Evolutionary conservation across 2,329 filamentous ascomycete genomes (phyloP), one percentile per base, ranked within the genome.

Genomic region (Diaporthe ilicicola): DNA sequence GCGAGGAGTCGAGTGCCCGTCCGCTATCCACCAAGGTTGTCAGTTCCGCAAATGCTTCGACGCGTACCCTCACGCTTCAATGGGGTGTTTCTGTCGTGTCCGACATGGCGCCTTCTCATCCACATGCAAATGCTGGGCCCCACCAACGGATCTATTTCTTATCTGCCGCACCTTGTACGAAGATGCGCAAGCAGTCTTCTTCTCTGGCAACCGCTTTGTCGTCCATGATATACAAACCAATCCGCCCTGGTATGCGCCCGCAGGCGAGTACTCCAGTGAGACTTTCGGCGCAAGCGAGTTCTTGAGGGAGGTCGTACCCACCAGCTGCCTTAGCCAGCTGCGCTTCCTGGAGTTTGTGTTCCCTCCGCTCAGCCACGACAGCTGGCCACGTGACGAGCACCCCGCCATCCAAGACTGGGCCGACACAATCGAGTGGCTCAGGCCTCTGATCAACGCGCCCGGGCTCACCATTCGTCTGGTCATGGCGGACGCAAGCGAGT

Each of bases 401-500:
- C 50, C 29, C n/a, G 46, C 27, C 51, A 48, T 67, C 2, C 53
- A 51, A 34, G 61, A 70, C 19, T 67, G 69, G 69, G 24, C n/a
- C 8, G n/a, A 56, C 17, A 71, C 69, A 12, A 17, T 71, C 19
- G 54, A 34, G 29, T 71, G 69, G 69, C 62, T 48, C 15, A 32
- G 34, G 32, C 42, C 32, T 7, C 48, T 50, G 42, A 37, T 67
- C 27, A 53, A 71, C 17, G 27, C 17, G 8, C 24, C 39, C 10
- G 69, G 51, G 1, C 69, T 70, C 10, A 66, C 53, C 24, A 9
- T 70, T 17, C 69, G 69, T 3, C 19, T 70, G 9, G 44, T 67
- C 27, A 32, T 42, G 22, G 27, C 22, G 10, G 69, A 67, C 5
- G 27, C 39, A 3, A 39, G 37, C 59, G 59, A 56, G 19, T 65